phyloP scores from a whole-genome alignment of 164 flowering plant genomes.

The Annona squamosa region DNA sequence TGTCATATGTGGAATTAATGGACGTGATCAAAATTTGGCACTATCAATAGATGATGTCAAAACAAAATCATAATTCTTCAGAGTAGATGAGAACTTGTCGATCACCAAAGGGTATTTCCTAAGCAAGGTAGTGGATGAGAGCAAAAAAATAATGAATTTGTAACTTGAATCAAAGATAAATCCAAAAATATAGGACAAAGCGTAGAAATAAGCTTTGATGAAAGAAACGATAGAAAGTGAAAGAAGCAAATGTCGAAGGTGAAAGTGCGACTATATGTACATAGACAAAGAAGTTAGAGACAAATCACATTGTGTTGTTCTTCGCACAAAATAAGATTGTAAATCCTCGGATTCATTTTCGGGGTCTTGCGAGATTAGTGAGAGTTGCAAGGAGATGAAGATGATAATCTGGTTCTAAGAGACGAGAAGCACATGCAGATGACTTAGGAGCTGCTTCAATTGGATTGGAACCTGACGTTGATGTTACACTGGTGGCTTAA shows the following conservation, averaged over 20 bases:
- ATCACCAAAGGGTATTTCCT: neutral
- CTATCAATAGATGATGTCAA: neutral
- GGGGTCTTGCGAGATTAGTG: too few relatives aligned
- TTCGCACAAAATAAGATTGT: too few relatives aligned
- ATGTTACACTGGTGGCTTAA: too few relatives aligned
- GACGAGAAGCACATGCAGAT: too few relatives aligned
- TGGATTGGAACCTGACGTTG: too few relatives aligned
- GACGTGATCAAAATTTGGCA: neutral
- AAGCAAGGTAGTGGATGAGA: neutral
- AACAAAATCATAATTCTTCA: neutral
- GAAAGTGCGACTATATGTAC: too few relatives aligned
- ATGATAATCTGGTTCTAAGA: too few relatives aligned
- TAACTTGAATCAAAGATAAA: neutral
- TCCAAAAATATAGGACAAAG: neutral
- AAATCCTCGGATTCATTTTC: too few relatives aligned
- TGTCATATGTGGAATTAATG: neutral
- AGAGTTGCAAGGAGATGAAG: too few relatives aligned
- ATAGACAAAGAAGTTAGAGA: too few relatives aligned
- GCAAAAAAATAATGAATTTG: neutral
- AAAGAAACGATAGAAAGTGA: neutral
- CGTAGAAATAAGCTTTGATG: neutral
- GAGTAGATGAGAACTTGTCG: neutral
- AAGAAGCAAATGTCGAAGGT: neutral
- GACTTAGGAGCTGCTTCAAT: too few relatives aligned
- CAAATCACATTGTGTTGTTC: too few relatives aligned